Percentiles rank a stretch among this genome's conserved stretches.
Evolutionary conservation across 2,329 filamentous ascomycete genomes (phyloP).

Genomic region (Talaromyces marneffei): DNA sequence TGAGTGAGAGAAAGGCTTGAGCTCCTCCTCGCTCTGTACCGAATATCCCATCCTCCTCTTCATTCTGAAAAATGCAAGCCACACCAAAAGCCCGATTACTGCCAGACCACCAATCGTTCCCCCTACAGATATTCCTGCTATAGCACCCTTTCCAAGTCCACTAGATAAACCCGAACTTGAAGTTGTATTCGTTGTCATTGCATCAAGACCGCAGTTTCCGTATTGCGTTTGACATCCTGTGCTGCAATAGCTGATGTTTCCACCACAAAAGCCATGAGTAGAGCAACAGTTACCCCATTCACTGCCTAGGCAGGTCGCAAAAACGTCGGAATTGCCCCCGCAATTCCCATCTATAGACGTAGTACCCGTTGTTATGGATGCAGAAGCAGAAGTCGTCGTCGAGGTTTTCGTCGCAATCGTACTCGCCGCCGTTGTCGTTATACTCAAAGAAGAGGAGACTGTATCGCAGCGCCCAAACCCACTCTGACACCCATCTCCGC

Average conservation of each 20-base stretch:
- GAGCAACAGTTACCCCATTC: conserved; percentile 1
- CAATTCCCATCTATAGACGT: not conserved
- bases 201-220: not conserved
- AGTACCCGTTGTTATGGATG: not conserved
- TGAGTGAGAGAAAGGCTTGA: not conserved
- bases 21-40: not conserved
- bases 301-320: not conserved
- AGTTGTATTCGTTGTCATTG: not conserved
- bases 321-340: not conserved
- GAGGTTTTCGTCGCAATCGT: not conserved
- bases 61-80: not conserved
- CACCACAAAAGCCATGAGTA: not conserved
- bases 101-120: not conserved
- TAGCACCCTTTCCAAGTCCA: not conserved
- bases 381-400: not conserved
- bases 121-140: not conserved
- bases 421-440: not conserved
- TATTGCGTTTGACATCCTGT: not conserved
- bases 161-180: not conserved
- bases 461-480: not conserved
- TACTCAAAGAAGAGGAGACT: not conserved
- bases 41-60: not conserved
- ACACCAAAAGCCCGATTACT: not conserved
- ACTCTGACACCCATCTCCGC: not conserved
- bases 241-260: not conserved